Evolutionary conservation across 495 filamentous ascomycete species (phyloP), one percentile per base, ranked within the genome.

Genomic region (Aspergillus heteromorphus): DNA sequence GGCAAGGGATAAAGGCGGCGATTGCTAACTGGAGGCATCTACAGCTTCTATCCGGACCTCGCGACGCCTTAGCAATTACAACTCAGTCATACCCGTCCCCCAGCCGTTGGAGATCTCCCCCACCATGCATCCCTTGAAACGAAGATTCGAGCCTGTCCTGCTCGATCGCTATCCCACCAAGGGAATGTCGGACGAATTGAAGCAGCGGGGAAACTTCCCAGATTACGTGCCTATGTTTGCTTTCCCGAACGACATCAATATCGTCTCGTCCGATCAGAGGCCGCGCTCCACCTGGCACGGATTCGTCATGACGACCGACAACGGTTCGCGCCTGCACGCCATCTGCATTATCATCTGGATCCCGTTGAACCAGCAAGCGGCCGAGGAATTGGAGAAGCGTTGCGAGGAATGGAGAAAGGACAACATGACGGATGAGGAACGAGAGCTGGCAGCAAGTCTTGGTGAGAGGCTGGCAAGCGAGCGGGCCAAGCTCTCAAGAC

Each of bases 171-270:
- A 98, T 62, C 93, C 93, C 18, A 84, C 89, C 34, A 87, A 88
- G 65, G 80, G 81, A 57, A 87, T 91, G 73, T 65, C 81, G n/a
- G 92, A 96, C 21, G 89, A 95, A 58, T 60, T 83, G 52, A 84
- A 87, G 64, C 81, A 87, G 64, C 84, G 93, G 62, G 91, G 89
- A 40, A 83, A 83, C 49, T 97, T 98, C 66, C 93, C 93, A 3
- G 92, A 98, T 64, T 97, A 96, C 61, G 89, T 98, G 34, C 93
- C 93, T 21, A 97, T 98, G 93, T 98, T 97, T 63, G 91, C 93
- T 18, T 98, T 97, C 63, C 93, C 93, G 23, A 96, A 98, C 68
- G 93, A 98, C 70, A 89, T 98, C 61, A 89, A 90, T 53, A 92
- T 98, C 48, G 88, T 97, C 7, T 96, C 93, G 8, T 90, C 90